Conservation (phyloP, 192 early-diverging fungal species). For the Rhizoclosmatium sp. region DNA sequence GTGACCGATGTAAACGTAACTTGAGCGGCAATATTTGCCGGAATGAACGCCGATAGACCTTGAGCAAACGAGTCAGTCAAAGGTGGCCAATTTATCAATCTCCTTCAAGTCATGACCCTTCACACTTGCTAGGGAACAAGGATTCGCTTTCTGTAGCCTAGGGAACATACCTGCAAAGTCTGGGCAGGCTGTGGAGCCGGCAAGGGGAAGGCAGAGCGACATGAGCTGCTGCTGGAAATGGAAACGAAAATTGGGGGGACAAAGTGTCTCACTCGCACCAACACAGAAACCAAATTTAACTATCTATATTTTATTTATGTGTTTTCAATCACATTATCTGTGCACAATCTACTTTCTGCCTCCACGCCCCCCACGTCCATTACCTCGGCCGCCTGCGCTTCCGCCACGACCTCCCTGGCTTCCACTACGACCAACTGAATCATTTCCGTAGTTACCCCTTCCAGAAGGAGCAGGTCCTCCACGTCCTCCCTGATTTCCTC, state of each 20-base stretch:
- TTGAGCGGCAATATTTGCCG: neutral
- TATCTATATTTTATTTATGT: neutral
- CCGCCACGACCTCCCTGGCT: slow-evolving; percentile 7
- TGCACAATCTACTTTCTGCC: neutral
- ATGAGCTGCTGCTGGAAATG: neutral
- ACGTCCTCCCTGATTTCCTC: neutral
- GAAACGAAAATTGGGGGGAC: neutral
- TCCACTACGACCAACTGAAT: neutral
- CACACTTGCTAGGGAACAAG: neutral
- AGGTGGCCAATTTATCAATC: no score
- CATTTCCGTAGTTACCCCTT: neutral
- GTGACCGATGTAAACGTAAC: neutral
- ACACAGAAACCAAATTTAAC: neutral
- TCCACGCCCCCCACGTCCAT: neutral
- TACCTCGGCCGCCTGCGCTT: neutral
- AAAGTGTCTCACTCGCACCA: neutral
- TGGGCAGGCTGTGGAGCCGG: slow-evolving; percentile 6
- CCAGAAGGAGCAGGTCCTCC: neutral
- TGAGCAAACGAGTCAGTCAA: neutral
- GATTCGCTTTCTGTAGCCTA: neutral
- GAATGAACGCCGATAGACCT: slow-evolving; percentile 5
- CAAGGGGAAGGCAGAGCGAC: slow-evolving; percentile 15
- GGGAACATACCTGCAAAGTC: slow-evolving; percentile 28
- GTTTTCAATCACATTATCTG: neutral
- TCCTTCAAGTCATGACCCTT: no score